Evolutionary conservation across 257 asterid genomes (phyloP).

Genomic region (Hygrophila difformis): DNA sequence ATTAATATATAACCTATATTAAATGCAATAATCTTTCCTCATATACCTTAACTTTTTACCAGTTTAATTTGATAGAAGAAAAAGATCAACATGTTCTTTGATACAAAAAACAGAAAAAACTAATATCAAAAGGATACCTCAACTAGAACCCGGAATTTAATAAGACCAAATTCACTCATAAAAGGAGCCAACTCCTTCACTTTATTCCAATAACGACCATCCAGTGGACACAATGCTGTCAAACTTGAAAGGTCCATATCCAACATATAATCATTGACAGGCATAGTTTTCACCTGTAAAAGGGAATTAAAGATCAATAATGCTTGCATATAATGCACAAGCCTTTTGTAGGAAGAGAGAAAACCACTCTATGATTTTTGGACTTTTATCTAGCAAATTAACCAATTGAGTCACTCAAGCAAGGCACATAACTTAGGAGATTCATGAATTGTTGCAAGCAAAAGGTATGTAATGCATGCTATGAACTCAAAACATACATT

Average conservation of each 20-base stretch:
- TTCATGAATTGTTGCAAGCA: too few relatives aligned
- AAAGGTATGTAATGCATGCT: too few relatives aligned
- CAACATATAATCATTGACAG: conserved; percentile 19
- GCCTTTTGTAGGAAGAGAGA: background rate
- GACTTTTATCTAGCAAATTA: too few relatives aligned
- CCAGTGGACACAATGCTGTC: conserved; percentile 69
- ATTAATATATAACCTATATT: background rate
- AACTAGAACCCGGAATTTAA: conserved; percentile 67
- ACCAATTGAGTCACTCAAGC: too few relatives aligned
- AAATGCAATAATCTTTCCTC: conserved; percentile 3
- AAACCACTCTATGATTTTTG: background rate
- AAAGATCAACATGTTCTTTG: background rate
- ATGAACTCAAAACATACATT: too few relatives aligned
- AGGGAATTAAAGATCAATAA: background rate
- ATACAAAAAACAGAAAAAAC: background rate
- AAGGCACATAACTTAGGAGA: too few relatives aligned
- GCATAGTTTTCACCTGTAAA: conserved; percentile 26
- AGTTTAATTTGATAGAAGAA: background rate
- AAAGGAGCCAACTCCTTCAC: conserved; percentile 75
- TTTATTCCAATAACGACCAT: conserved; percentile 90
- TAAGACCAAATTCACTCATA: conserved; percentile 81
- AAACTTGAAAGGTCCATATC: conserved; percentile 46
- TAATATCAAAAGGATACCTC: conserved; percentile 38
- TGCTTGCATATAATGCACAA: background rate
- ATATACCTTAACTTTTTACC: background rate